Conservation (phyloP, 306 rosid genomes). For the Senna siamea region DNA sequence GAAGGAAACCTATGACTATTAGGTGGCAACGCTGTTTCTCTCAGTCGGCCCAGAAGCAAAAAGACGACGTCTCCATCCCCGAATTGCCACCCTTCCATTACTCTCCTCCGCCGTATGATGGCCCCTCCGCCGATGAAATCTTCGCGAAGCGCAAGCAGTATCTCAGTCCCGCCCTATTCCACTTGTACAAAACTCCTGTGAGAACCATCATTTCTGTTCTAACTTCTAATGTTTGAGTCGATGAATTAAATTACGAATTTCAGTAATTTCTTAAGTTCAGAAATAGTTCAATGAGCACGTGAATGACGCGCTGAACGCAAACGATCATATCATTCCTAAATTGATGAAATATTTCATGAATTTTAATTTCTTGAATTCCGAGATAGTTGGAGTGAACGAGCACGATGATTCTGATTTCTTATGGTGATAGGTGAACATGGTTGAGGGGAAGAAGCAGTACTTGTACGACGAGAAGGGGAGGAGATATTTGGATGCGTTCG, state of each 20-base stretch:
- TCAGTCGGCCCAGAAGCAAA: slow-evolving; percentile 42
- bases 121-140: slow-evolving; percentile 70
- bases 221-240: no score
- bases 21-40: slow-evolving; percentile 48
- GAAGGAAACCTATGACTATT: slow-evolving; percentile 21
- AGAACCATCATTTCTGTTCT: no score
- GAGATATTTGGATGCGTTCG: slow-evolving; percentile 85
- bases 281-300: background rate
- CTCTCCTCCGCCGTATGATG: slow-evolving; percentile 71
- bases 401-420: background rate
- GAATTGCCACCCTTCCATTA: slow-evolving; percentile 73
- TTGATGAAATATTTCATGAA: background rate
- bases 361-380: background rate
- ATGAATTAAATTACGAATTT: background rate
- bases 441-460: slow-evolving; percentile 86
- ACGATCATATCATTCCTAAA: background rate
- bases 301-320: background rate
- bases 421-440: slow-evolving; percentile 66
- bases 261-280: background rate
- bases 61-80: slow-evolving; percentile 33
- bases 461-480: slow-evolving; percentile 86
- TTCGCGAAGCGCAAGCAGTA: slow-evolving; percentile 73
- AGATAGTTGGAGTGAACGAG: no score
- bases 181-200: slow-evolving; percentile 73
- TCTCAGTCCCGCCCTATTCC: slow-evolving; percentile 81